Conservation (phyloP, 805 yeast species). For the Brettanomyces custersianus region DNA sequence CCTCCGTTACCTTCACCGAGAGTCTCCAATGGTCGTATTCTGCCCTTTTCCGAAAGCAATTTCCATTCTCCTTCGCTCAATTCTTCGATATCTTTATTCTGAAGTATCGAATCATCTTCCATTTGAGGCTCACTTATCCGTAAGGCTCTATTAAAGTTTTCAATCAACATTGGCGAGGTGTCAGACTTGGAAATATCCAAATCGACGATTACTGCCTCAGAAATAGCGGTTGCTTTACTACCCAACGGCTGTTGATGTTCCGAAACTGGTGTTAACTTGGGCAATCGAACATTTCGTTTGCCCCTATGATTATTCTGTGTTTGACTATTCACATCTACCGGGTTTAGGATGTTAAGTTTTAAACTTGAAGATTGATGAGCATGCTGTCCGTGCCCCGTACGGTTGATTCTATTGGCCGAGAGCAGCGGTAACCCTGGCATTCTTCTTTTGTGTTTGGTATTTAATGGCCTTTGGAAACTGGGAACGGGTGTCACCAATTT, state of each 20-base stretch:
- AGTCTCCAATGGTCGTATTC: slow-evolving; percentile 58
- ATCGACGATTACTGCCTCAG: slow-evolving; percentile 2
- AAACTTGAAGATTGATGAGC: not conserved
- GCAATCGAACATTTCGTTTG: too few species aligned
- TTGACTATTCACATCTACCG: not conserved
- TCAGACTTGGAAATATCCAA: not conserved
- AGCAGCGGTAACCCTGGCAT: slow-evolving; percentile 1
- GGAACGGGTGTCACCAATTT: too few species aligned
- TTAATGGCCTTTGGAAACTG: too few species aligned
- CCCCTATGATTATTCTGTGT: too few species aligned
- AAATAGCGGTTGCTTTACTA: not conserved
- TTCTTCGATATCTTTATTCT: slow-evolving; percentile 6
- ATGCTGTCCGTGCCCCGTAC: not conserved
- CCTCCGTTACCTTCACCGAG: slow-evolving; percentile 97
- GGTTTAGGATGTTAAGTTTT: not conserved
- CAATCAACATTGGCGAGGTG: slow-evolving; percentile 1
- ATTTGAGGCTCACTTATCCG: not conserved
- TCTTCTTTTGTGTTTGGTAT: too few species aligned
- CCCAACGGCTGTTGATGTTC: too few species aligned
- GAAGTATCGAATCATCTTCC: not conserved
- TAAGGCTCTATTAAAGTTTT: not conserved
- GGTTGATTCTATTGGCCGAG: not conserved
- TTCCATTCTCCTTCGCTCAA: slow-evolving; percentile 70
- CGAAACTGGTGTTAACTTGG: too few species aligned
- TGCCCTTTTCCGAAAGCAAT: slow-evolving; percentile 42